Evolutionary conservation across 345 rosid genomes (phyloP), one percentile per base, ranked within the genome.

Genomic region (Physaria fendleri): DNA sequence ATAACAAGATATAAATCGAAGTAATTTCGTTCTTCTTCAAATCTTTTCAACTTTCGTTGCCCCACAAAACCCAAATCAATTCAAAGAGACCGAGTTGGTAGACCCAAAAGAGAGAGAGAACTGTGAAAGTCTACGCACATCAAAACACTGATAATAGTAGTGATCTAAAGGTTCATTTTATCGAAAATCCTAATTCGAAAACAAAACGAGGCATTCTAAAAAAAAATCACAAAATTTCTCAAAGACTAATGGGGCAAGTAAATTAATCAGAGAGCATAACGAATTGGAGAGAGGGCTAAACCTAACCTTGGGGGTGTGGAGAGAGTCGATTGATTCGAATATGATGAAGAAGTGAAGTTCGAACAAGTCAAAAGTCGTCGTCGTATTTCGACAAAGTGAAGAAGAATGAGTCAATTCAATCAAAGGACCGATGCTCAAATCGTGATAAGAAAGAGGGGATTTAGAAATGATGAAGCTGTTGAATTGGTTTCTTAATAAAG

Each of bases 341-440:
- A n/a, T 10, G 35, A 9, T 11, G 9, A 29, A 38, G 48, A 48
- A 62, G 51, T 51, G 59, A 15, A 32, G 68, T 64, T 41, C 9
- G 51, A 52, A 43, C 60, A 30, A 64, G 68, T 64, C 60, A 52
- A 64, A 45, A 48, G 54, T 48, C 35, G 25, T 42, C 47, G 15
- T 30, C n/a, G n/a, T 38, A 30, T 12, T 8, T 55, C 41, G 40
- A 62, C 17, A 15, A 62, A 60, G 65, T 34, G 65, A 47, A 35
- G 46, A 46, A 34, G 40, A 51, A 11, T 18, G 17, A 52, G 29
- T 28, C 28, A 51, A 32, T 51, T 20, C 28, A 32, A 51, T n/a
- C n/a, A n/a, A 38, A 8, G 30, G 12, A 49, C 28, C 27, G 28
- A 46, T 46, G 18, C 15, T 24, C 56, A 46, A 44, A 47, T 62